A percentile compares a stretch with the other conserved stretches of the same genome.
phyloP scores from a whole-genome alignment of 2,329 filamentous ascomycete species.

The Trichoderma sp. region DNA sequence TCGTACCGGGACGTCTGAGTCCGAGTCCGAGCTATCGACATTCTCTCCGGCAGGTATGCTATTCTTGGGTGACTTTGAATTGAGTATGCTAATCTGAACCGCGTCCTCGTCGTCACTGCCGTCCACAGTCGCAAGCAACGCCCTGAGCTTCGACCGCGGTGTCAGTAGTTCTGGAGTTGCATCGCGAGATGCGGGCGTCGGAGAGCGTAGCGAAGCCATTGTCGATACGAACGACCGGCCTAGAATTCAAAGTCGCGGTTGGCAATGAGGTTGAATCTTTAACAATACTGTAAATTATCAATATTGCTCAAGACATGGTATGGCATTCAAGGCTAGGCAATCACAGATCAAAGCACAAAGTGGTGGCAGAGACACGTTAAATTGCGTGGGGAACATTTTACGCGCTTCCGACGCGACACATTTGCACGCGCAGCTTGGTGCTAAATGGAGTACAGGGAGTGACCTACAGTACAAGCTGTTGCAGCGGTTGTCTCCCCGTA shows the following conservation, averaged over 20 bases:
- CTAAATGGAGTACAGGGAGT: background rate
- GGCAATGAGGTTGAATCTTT: background rate
- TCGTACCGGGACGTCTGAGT: conserved; percentile 37
- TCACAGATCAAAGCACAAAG: background rate
- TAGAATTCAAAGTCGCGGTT: background rate
- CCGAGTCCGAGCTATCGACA: conserved; percentile 47
- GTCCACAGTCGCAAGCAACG: conserved; percentile 50
- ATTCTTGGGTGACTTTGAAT: conserved; percentile 9
- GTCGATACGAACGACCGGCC: conserved; percentile 18
- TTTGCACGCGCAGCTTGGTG: conserved; percentile 26
- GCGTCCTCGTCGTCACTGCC: conserved; percentile 47
- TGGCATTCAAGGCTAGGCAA: background rate
- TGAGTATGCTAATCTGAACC: conserved; percentile 18
- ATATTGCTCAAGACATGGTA: conserved; percentile 3
- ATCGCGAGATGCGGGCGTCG: conserved; percentile 42
- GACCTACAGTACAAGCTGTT: background rate
- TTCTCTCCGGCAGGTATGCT: conserved; percentile 7
- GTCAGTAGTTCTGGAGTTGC: conserved; percentile 44
- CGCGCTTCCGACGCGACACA: conserved; percentile 30
- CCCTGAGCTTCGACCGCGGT: conserved; percentile 54
- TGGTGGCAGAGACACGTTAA: conserved; percentile 19
- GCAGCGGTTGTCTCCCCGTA: background rate
- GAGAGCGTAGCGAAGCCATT: conserved; percentile 50
- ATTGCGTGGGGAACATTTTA: conserved; percentile 31
- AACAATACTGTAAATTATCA: background rate